Evolutionary conservation across 768 basidiomycete species (phyloP), one percentile per base, ranked within the genome.

Genomic region (Leccinum rimulosum): DNA sequence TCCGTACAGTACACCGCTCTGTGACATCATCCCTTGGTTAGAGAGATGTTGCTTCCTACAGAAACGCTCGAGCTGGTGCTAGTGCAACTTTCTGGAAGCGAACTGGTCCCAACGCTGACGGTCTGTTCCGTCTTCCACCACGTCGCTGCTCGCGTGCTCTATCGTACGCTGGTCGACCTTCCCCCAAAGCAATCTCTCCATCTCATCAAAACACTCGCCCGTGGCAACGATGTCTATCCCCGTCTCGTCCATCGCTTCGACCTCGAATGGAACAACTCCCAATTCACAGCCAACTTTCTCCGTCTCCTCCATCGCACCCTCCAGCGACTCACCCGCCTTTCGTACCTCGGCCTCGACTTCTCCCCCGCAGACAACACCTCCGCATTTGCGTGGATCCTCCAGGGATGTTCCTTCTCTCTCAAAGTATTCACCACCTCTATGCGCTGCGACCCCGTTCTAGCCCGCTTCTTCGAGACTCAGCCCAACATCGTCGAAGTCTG

Each of bases 361-460:
- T 66, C 83, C 65, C 15, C 62, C 4, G 58, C 45, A 5, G 73
- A 77, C 61, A 73, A 67, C 55, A 31, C 74, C 69, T 55, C 65
- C 62, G 4, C 70, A 31, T 75, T 81, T 3, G 70, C 77, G 3
- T 84, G 84, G 83, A 72, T 86, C 31, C 77, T 86, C 49, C 65
- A 73, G 6, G 73, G 70, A 7, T 77, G 77, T 66, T 59, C 75
- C 10, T 82, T 84, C 62, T 69, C 70, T 6, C 76, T 88, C 31
- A 63, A 67, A n/a, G 64, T 73, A 0, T 77, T 87, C 63, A 76
- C 80, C 10, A 86, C 84, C 0, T 83, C 85, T 17, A 78, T 85
- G 70, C 77, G 79, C n/a, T 85, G 79, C 64, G 79, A 80, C 43
- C 62, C 67, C 4, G 66, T 72, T 4, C 75, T 88, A 14, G 81